phyloP scores from a whole-genome alignment of 1,284 basidiomycete species.

The Lignosus rhinocerotis region DNA sequence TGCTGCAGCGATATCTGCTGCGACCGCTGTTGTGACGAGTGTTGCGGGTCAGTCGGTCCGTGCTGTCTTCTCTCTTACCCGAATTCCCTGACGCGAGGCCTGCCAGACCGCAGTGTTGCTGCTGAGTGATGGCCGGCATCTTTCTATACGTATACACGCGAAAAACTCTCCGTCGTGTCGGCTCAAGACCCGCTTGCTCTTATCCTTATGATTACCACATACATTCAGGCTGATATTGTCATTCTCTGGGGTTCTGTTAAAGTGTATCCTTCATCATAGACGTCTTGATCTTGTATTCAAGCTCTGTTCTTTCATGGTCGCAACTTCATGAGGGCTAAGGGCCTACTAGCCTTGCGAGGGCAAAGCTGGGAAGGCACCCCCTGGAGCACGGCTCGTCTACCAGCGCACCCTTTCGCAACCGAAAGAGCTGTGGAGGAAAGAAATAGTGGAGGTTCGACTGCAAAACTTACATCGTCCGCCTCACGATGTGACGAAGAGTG shows the following conservation, averaged over 20 bases:
- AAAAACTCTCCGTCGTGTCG: background rate
- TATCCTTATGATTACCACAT: slow-evolving; percentile 1
- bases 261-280: background rate
- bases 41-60: slow-evolving; percentile 18
- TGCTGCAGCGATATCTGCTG: slow-evolving; percentile 21
- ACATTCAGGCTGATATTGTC: background rate
- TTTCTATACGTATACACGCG: too few species aligned
- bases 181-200: background rate
- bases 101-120: slow-evolving; percentile 18
- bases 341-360: too few species aligned
- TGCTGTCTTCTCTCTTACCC: background rate
- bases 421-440: too few species aligned
- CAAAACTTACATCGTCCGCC: too few species aligned
- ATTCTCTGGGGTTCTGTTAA: background rate
- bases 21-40: slow-evolving; percentile 23
- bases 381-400: too few species aligned
- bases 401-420: too few species aligned
- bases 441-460: too few species aligned
- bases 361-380: too few species aligned
- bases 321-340: too few species aligned
- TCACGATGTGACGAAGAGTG: too few species aligned
- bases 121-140: background rate
- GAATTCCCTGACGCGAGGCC: background rate
- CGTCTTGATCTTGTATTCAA: background rate
- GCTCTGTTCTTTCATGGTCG: too few species aligned